These are phyloP conservation scores for Exidia glandulosa DNA, from an alignment of 768 basidiomycete species.

Conservation along the genomic window DNA sequence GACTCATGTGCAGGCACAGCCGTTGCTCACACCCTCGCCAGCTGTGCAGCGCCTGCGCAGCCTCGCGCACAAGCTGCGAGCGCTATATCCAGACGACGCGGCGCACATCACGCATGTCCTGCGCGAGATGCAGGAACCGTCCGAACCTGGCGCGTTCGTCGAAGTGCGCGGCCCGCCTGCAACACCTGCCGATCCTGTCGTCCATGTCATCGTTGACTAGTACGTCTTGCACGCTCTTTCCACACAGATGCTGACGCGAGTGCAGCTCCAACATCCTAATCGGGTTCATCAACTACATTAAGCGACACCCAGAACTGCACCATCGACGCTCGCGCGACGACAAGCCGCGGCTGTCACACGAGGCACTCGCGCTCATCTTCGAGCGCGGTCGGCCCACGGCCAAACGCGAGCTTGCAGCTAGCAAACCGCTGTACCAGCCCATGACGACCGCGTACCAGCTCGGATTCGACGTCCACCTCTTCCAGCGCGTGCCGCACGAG, in stretches of 20 bases:
- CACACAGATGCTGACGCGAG: background rate
- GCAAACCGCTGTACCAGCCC: constrained; percentile 75
- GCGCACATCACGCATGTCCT: constrained; percentile 18
- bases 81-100: constrained; percentile 44
- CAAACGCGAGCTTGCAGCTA: constrained; percentile 66
- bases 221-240: constrained; percentile 15
- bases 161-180: background rate
- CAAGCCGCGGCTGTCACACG: constrained; percentile 53
- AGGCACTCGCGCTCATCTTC: constrained; percentile 64
- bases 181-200: constrained; percentile 15
- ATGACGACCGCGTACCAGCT: constrained; percentile 61
- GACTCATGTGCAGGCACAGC: background rate
- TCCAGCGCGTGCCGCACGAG: constrained; percentile 57
- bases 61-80: constrained; percentile 44
- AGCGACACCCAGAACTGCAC: constrained; percentile 36
- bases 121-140: constrained; percentile 10
- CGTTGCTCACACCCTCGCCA: constrained; percentile 29
- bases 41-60: constrained; percentile 39
- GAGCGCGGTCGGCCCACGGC: constrained; percentile 72
- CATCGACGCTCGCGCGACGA: constrained; percentile 21
- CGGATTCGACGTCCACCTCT: constrained; percentile 65
- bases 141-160: background rate
- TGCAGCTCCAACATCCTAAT: constrained; percentile 79
- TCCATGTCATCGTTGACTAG: constrained; percentile 37
- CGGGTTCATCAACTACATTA: constrained; percentile 62